phyloP scores from a whole-genome alignment of 2,329 filamentous ascomycete species.

The Aspergillus neoniger region DNA sequence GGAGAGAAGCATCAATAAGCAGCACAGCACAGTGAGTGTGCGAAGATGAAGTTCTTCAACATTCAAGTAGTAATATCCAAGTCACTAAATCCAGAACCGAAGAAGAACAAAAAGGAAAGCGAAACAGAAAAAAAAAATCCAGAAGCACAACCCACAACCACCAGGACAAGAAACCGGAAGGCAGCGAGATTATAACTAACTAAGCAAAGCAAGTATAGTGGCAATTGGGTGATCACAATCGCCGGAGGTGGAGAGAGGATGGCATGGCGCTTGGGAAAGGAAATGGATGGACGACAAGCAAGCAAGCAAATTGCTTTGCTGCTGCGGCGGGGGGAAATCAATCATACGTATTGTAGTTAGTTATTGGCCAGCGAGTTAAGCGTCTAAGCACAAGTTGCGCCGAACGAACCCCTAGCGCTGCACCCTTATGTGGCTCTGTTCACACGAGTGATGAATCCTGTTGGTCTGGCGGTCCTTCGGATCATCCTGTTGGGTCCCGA shows the following conservation, averaged over 20 bases:
- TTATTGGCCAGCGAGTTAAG: slow-evolving; percentile 11
- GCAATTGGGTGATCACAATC: slow-evolving; percentile 3
- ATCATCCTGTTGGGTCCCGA: slow-evolving; percentile 18
- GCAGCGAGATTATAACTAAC: slow-evolving; percentile 9
- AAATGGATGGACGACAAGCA: too few species aligned
- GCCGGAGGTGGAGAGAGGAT: slow-evolving; percentile 6
- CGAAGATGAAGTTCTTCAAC: neutral
- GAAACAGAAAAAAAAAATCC: neutral
- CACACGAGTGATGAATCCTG: slow-evolving; percentile 15
- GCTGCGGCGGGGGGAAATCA: slow-evolving; percentile 15
- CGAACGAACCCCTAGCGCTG: slow-evolving; percentile 13
- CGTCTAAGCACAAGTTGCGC: slow-evolving; percentile 12
- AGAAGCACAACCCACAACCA: neutral
- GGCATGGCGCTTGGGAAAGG: slow-evolving; percentile 4
- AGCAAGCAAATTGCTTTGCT: neutral
- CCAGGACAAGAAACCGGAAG: neutral
- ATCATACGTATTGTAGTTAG: slow-evolving; percentile 10
- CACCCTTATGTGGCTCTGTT: slow-evolving; percentile 15
- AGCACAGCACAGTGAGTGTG: neutral
- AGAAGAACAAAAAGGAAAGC: too few species aligned
- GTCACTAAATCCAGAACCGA: too few species aligned
- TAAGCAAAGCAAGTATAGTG: slow-evolving; percentile 8
- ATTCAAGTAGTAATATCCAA: too few species aligned
- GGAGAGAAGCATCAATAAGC: slow-evolving; percentile 4
- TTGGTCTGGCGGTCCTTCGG: slow-evolving; percentile 21